phyloP scores from a whole-genome alignment of 2,329 filamentous ascomycete species.

The Scortechinia acanthostroma region DNA sequence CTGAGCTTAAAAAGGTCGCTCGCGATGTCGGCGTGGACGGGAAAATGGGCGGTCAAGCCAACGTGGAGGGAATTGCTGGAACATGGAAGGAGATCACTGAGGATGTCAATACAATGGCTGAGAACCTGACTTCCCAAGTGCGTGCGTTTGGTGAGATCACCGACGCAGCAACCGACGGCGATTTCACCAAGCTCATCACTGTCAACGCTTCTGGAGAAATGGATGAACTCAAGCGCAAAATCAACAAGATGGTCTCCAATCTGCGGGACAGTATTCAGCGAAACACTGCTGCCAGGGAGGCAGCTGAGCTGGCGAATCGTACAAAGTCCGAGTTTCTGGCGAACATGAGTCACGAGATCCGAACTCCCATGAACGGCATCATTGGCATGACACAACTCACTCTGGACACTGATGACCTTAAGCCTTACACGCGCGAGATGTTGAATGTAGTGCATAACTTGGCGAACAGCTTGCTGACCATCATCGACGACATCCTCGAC shows the following conservation, averaged over 20 bases:
- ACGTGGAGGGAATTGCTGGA: conserved; percentile 84
- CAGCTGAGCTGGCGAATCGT: conserved; percentile 91
- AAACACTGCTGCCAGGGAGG: conserved; percentile 91
- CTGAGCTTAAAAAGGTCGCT: conserved; percentile 89
- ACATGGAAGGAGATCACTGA: conserved; percentile 98
- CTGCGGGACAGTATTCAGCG: conserved; percentile 91
- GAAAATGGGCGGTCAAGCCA: conserved; percentile 96
- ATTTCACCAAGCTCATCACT: conserved; percentile 93
- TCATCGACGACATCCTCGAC: conserved; percentile 81
- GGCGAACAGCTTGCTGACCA: conserved; percentile 90
- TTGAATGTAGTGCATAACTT: conserved; percentile 95
- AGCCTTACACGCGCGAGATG: conserved; percentile 95
- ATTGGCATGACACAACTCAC: conserved; percentile 97
- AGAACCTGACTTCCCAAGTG: conserved; percentile 81
- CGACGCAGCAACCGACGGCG: conserved; percentile 92
- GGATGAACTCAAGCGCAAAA: conserved; percentile 97
- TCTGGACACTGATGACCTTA: conserved; percentile 78
- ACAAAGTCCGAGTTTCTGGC: conserved; percentile 97
- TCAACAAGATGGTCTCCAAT: conserved; percentile 98
- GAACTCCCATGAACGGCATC: conserved; percentile 95
- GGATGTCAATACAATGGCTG: conserved; percentile 88
- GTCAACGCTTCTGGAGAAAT: conserved; percentile 97
- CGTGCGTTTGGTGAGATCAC: conserved; percentile 97
- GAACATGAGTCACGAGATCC: conserved; percentile 98
- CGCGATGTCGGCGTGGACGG: conserved; percentile 95